Base-by-base conservation (phyloP, 225 moss, liverwort and hornwort genomes). In the Antitrichia curtipendula region DNA sequence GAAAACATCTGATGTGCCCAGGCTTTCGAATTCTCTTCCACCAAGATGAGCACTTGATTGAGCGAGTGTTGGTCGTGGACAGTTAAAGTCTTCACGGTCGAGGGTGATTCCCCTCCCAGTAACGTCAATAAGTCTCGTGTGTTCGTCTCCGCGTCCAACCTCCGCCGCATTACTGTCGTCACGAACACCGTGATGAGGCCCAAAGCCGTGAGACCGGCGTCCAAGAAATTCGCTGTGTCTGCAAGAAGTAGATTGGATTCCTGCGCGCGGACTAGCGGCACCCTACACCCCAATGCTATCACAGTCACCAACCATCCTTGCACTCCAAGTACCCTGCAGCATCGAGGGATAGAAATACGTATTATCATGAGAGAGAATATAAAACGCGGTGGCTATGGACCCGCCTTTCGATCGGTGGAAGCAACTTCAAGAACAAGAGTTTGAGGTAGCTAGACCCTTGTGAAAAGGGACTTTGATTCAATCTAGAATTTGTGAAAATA, bases 71-170 rank as follows among this genome's bases (percentile, higher is more conserved):
- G 60, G 45, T 84, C 79, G 63, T 3, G 2, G 2, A 73, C 47
- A 9, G 82, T 27, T 21, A 91, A 52, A 9, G 43, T 85, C 85
- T 90, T 88, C 79, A 88, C 90, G 22, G 10, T 56, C 9, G 7
- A 63, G 23, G 5, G 2, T 34, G 24, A 25, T 53, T 78, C 68
- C 38, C 89, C 91, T 66, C 12, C 45, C 73, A 85, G n/a, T 34
- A 87, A 78, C 23, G 89, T 89, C 50, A 89, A 32, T 7, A 88
- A 87, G 78, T 91, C 91, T 52, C 85, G 38, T 28, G 85, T 87
- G 85, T 89, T 91, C 21, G 74, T 74, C 85, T 91, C 89, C 10
- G 91, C 91, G 28, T 91, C 91, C 65, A 91, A 49, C 71, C 89
- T 89, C 49, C 82, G 78, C 2, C 89, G 68, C 53, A 91, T 19